Conservation (phyloP, 352 stramenopile species). For the Phytophthora melonis region DNA sequence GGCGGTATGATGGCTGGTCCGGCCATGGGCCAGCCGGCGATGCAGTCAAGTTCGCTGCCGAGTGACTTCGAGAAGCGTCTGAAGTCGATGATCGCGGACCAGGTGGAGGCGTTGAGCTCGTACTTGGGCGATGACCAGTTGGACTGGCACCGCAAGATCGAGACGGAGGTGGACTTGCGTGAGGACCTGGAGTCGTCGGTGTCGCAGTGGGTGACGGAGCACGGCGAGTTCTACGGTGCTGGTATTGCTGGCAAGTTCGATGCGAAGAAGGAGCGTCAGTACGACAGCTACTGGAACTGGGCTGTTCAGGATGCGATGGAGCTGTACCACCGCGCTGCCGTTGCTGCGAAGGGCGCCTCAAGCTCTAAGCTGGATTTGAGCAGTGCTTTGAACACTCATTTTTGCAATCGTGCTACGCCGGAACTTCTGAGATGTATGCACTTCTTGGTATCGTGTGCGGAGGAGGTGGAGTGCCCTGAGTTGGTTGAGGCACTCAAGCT, state of each 20-base stretch:
- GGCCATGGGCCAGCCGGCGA: slow-evolving; percentile 41
- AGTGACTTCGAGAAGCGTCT: slow-evolving; percentile 65
- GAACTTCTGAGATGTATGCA: slow-evolving; percentile 67
- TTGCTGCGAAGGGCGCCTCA: slow-evolving; percentile 10
- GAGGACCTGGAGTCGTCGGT: slow-evolving; percentile 66
- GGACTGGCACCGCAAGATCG: slow-evolving; percentile 59
- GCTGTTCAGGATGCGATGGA: slow-evolving; percentile 76
- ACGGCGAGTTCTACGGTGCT: slow-evolving; percentile 66
- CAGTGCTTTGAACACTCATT: slow-evolving; percentile 45
- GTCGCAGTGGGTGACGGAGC: slow-evolving; percentile 60
- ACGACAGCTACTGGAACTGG: slow-evolving; percentile 90
- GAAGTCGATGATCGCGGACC: slow-evolving; percentile 66
- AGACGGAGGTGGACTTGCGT: slow-evolving; percentile 59
- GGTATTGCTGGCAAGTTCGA: slow-evolving; percentile 74
- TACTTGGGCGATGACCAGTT: slow-evolving; percentile 60
- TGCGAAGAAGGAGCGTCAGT: slow-evolving; percentile 73
- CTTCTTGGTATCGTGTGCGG: slow-evolving; percentile 57
- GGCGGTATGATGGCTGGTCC: slow-evolving; percentile 41
- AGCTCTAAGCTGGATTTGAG: slow-evolving; percentile 33
- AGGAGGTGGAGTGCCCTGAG: slow-evolving; percentile 50
- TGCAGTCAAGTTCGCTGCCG: slow-evolving; percentile 42
- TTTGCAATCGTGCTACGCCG: slow-evolving; percentile 71
- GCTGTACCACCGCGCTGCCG: slow-evolving; percentile 61
- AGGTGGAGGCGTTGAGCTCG: slow-evolving; percentile 56
- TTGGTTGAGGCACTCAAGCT: slow-evolving; percentile 64